Base-by-base conservation (phyloP, 1,284 basidiomycete genomes). In the Cutaneotrichosporon cutaneum region DNA sequence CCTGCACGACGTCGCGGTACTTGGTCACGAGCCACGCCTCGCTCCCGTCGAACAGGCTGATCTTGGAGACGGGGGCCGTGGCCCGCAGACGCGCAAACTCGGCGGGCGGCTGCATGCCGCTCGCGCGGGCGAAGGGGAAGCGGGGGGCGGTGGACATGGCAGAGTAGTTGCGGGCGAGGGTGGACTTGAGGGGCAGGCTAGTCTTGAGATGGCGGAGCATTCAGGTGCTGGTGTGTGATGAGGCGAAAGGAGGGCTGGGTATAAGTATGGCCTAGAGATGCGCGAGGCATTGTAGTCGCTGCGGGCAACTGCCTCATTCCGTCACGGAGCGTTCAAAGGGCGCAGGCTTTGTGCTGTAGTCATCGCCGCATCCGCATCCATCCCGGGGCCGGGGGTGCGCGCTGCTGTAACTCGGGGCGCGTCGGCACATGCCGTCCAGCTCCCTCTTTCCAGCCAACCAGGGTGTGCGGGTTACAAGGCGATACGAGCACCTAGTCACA, bases 11-110 rank as follows among this genome's bases (percentile, higher is more conserved):
- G 53, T 62, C 60, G 26, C 33, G 48, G 60, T 62, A 62, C 56
- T 62, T 62, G 42, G 60, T 58, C 22, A 62, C 56, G 45, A 62
- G 60, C 60, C 60, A 62, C 32, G 60, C 45, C 11, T 39, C 18
- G 26, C 27, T 26, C 32, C 52, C 60, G 47, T 62, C 56, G n/a
- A 50, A 62, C 10, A 62, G 60, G 44, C 45, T 27, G 26, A 62
- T 27, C 35, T 51, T 21, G 14, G 60, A 62, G 21, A 62, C 60
- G 45, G 60, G 60, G 21, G 58, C 36, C 8, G 60, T 58, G 3
- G 32, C 44, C 27, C 60, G 60, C 9, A 62, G 60, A 0, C 7
- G 11, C 1, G 60, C 60, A 27, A 62, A 62, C 52, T 58, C 56
- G 52, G 56, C 35, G 6, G 60, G 60, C n/a, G 60, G 60, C 35